Evolutionary conservation across 2,329 filamentous ascomycete species (phyloP).

Genomic region (Torrubiellomyces zombiae): DNA sequence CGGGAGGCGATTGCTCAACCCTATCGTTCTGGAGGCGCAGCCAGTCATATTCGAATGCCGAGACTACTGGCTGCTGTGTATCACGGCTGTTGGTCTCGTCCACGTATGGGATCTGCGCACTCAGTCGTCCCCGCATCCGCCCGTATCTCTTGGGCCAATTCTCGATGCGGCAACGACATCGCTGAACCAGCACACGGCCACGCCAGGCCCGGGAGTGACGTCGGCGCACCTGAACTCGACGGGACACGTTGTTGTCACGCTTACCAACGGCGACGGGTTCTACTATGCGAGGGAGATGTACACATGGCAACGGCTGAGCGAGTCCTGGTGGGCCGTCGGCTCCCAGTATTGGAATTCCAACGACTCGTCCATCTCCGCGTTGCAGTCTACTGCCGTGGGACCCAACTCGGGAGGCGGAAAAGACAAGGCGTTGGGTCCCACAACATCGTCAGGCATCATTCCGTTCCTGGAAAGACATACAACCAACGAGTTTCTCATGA

Average conservation of each 20-base stretch:
- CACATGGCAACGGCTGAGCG: slow-evolving; percentile 87
- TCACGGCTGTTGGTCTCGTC: slow-evolving; percentile 75
- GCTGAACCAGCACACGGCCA: slow-evolving; percentile 58
- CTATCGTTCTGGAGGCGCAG: slow-evolving; percentile 77
- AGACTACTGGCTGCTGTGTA: slow-evolving; percentile 75
- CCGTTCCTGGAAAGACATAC: slow-evolving; percentile 88
- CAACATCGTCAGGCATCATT: slow-evolving; percentile 78
- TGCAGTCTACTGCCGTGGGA: slow-evolving; percentile 55
- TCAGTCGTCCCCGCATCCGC: slow-evolving; percentile 72
- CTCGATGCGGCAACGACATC: slow-evolving; percentile 73
- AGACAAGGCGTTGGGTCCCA: slow-evolving; percentile 28
- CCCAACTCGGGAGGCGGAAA: slow-evolving; percentile 30
- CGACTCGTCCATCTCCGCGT: slow-evolving; percentile 69
- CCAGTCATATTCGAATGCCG: slow-evolving; percentile 87
- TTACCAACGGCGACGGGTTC: slow-evolving; percentile 91
- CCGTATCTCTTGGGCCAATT: slow-evolving; percentile 74
- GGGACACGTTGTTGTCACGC: slow-evolving; percentile 72
- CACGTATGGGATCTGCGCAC: slow-evolving; percentile 88
- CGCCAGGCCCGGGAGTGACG: slow-evolving; percentile 67
- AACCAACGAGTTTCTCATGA: slow-evolving; percentile 79
- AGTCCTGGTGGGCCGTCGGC: slow-evolving; percentile 94
- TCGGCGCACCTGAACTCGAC: slow-evolving; percentile 82
- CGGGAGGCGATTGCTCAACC: slow-evolving; percentile 69
- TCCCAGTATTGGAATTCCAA: slow-evolving; percentile 99
- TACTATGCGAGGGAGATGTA: slow-evolving; percentile 75